These are phyloP conservation scores for Adiantum capillusveneris DNA, from an alignment of 75 land plant species.

Conservation along the genomic window DNA sequence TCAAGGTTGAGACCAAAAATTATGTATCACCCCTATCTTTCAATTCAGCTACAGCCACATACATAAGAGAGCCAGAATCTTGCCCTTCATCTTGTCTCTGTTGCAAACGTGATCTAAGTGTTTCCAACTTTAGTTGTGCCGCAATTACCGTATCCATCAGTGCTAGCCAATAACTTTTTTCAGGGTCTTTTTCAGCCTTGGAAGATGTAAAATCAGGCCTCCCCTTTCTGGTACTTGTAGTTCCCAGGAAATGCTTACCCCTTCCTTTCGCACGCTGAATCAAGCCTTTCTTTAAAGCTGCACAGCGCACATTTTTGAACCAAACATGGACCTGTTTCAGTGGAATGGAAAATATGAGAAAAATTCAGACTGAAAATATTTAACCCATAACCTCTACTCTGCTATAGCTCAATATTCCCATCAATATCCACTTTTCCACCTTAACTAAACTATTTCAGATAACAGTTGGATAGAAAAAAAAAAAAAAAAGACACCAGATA, in stretches of 20 bases:
- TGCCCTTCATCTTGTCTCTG: background rate
- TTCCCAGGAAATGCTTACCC: background rate
- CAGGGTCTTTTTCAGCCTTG: background rate
- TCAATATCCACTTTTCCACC: too few species aligned
- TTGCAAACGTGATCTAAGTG: background rate
- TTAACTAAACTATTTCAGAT: constrained; percentile 6
- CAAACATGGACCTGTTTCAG: constrained; percentile 63
- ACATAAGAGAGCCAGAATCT: background rate
- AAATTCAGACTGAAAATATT: too few species aligned
- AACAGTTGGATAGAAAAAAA: too few species aligned
- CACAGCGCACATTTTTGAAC: constrained; percentile 73
- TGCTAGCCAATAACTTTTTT: background rate
- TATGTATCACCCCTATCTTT: too few species aligned
- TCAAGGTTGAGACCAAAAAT: too few species aligned
- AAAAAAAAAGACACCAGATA: too few species aligned
- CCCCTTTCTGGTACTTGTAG: background rate
- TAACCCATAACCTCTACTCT: too few species aligned
- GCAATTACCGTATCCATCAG: constrained; percentile 1
- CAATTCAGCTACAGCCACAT: constrained; percentile 5
- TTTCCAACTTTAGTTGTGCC: background rate
- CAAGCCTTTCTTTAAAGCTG: constrained; percentile 59
- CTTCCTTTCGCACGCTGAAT: constrained; percentile 8
- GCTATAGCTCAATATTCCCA: too few species aligned
- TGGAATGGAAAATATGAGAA: too few species aligned
- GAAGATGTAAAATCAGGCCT: background rate